phyloP scores from a whole-genome alignment of 805 yeast species.

The Yarrowia deformans region DNA sequence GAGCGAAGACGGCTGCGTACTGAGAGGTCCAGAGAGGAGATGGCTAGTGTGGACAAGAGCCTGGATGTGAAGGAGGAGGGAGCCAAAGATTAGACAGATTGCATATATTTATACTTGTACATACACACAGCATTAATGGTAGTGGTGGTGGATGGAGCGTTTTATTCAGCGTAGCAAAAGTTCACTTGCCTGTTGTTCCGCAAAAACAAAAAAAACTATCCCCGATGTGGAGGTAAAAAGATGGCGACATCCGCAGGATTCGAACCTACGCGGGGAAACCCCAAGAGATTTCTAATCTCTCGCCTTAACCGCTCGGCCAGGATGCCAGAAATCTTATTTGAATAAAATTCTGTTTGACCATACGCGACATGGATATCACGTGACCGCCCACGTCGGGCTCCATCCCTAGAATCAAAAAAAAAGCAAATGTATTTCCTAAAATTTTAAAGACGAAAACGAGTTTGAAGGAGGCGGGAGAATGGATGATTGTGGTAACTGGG shows the following conservation, averaged over 20 bases:
- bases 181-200: no score
- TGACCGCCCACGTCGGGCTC: no score
- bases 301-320: conserved; percentile 39
- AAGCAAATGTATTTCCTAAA: no score
- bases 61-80: not conserved
- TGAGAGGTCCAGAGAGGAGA: not conserved
- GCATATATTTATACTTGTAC: not conserved
- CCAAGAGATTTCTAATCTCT: conserved; percentile 38
- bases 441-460: no score
- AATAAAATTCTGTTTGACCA: not conserved
- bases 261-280: conserved; percentile 39
- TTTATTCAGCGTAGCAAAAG: no score
- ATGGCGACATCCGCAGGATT: conserved; percentile 38
- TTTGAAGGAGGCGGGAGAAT: no score
- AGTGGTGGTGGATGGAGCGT: no score
- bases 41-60: not conserved
- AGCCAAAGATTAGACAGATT: not conserved
- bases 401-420: no score
- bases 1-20: not conserved
- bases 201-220: conserved; percentile 1
- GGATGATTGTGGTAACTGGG: no score
- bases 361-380: not conserved
- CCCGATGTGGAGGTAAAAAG: no score
- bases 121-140: no score
- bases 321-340: not conserved